Base-by-base conservation (phyloP, 129 eudicot genomes). In the Solidago caesia region DNA sequence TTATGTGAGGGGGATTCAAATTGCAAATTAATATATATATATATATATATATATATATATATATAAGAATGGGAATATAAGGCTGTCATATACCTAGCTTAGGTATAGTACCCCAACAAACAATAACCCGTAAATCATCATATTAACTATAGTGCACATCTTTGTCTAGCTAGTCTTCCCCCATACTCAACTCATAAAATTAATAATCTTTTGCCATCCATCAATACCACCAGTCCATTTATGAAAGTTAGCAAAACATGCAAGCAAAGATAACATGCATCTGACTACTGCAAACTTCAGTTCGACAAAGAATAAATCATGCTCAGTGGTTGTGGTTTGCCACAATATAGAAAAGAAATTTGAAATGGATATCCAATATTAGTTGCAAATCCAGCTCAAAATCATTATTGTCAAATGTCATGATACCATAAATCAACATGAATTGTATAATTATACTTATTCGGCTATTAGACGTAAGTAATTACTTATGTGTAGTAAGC, bases 291-390 rank as follows among this genome's bases (percentile, higher is more conserved):
- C 44, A 29, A 65, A 45, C 33, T 33, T 33, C 39, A 33, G 39
- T 76, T 67, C 16, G 5, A 14, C 16, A 14, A 53, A 53, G 25
- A 61, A 67, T 75, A 74, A 84, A 65, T 78, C 56, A 72, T 77
- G 77, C 0, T 21, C 21, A 87, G 67, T 82, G 63, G 51, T 72
- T 66, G 79, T 77, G 85, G 82, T 70, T 57, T 80, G 82, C 70
- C 78, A 79, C 44, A 59, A 70, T 39, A 69, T 41, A 44, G 78
- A 44, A 71, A 82, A 48, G 13, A 49, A 49, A 51, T 16, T 81
- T 70, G 39, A 33, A 21, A 6, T 45, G 52, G 45, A 51, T 64
- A 39, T 49, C 42, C 69, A 21, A 21, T 21, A 21, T 33, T 48
- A 15, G 63, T 74, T 74, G 78, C 71, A 62, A 74, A 74, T 74